These are phyloP conservation scores for Trichosporon ovoides DNA, from an alignment of 1,284 basidiomycete genomes.

Conservation along the genomic window DNA sequence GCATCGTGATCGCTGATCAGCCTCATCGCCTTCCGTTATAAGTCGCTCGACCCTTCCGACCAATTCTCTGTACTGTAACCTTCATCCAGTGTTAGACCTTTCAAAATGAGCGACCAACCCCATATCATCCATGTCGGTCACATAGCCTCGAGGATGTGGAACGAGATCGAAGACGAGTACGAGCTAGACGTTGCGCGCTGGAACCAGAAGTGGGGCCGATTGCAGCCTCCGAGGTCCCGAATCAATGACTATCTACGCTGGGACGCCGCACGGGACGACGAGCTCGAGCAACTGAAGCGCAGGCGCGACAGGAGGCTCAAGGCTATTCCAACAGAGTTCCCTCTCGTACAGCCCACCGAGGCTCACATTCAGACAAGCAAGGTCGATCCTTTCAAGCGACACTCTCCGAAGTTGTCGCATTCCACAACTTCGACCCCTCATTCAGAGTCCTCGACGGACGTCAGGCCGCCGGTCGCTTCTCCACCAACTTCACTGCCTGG, in stretches of 20 bases:
- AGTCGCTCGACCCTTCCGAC: too few species aligned
- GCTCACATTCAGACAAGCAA: too few species aligned
- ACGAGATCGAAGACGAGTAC: not conserved
- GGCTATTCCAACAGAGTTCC: not conserved
- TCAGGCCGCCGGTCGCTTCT: too few species aligned
- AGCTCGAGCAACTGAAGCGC: not conserved
- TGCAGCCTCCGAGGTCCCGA: not conserved
- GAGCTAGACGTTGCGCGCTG: not conserved
- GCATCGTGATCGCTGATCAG: too few species aligned
- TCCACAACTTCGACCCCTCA: not conserved
- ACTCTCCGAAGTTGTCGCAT: too few species aligned
- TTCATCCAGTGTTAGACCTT: too few species aligned
- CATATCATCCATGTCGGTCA: not conserved
- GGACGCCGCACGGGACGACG: not conserved
- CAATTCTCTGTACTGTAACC: too few species aligned
- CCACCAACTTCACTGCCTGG: too few species aligned
- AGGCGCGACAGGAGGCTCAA: not conserved
- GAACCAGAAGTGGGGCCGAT: not conserved
- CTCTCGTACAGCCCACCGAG: not conserved
- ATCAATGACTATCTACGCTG: not conserved
- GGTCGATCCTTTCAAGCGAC: not conserved
- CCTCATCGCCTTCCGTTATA: too few species aligned
- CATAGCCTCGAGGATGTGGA: not conserved
- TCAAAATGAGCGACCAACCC: too few species aligned
- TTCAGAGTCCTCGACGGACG: too few species aligned